These are phyloP conservation scores for Furcasterigmium furcatum DNA, from an alignment of 2,329 filamentous ascomycete species.

Conservation along the genomic window DNA sequence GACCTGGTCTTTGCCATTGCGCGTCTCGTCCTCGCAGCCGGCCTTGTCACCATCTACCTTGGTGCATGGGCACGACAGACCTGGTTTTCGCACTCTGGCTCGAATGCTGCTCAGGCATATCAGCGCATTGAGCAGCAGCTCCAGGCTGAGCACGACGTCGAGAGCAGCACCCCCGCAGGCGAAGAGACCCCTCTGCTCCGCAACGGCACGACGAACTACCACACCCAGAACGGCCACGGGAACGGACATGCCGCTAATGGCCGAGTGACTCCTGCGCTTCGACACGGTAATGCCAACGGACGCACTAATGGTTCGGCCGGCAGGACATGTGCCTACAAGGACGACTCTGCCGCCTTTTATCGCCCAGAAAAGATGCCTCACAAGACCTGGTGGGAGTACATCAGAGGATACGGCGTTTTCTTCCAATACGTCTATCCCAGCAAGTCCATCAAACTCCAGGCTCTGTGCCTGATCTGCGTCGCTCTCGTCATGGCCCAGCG, in stretches of 20 bases:
- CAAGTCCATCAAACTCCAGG: conserved; percentile 69
- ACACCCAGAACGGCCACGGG: conserved; percentile 21
- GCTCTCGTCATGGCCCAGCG: conserved; percentile 76
- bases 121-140: conserved; percentile 27
- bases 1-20: conserved; percentile 65
- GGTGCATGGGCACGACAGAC: conserved; percentile 26
- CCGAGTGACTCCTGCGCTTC: conserved; percentile 22
- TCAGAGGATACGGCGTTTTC: conserved; percentile 87
- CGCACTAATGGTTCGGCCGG: conserved; percentile 30
- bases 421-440: conserved; percentile 97
- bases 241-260: conserved; percentile 31
- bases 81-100: background rate
- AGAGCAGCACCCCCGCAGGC: conserved; percentile 13
- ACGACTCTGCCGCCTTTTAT: conserved; percentile 78
- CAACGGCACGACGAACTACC: conserved; percentile 7
- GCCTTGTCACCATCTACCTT: conserved; percentile 48
- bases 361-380: conserved; percentile 82
- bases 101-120: background rate
- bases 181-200: background rate
- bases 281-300: conserved; percentile 21
- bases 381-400: conserved; percentile 94
- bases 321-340: conserved; percentile 29
- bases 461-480: conserved; percentile 81
- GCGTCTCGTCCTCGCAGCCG: conserved; percentile 64
- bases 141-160: conserved; percentile 32